Evolutionary conservation across 2,329 filamentous ascomycete species (phyloP).

Genomic region (Botrytis sinoallii): DNA sequence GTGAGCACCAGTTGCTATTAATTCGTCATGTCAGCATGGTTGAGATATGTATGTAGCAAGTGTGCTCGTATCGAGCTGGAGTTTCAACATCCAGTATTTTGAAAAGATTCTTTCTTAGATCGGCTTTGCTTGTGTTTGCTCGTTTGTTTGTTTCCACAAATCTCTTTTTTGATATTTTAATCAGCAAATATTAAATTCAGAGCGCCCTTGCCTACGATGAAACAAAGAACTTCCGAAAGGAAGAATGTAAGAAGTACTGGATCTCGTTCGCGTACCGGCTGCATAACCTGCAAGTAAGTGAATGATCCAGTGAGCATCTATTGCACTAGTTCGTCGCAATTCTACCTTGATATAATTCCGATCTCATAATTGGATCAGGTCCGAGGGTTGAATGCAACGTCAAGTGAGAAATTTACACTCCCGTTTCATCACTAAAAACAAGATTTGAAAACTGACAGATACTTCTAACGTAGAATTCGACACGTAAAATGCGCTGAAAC

Average conservation of each 20-base stretch:
- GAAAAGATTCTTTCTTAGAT: neutral
- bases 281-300: neutral
- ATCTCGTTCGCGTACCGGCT: neutral
- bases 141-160: neutral
- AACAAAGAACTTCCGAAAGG: neutral
- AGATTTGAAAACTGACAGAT: neutral
- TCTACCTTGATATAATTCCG: neutral
- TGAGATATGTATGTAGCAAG: neutral
- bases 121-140: neutral
- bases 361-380: neutral
- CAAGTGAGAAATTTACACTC: neutral
- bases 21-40: neutral
- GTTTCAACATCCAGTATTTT: neutral
- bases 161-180: fast-evolving
- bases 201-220: neutral
- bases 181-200: neutral
- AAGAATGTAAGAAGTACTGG: neutral
- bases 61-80: neutral
- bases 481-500: neutral
- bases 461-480: neutral
- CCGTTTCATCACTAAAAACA: neutral
- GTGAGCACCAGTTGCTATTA: neutral
- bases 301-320: neutral
- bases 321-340: neutral
- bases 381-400: neutral